Percentiles rank a stretch among this genome's conserved stretches.
phyloP scores from a whole-genome alignment of 106 monocot species.

The Narthecium ossifragum region DNA sequence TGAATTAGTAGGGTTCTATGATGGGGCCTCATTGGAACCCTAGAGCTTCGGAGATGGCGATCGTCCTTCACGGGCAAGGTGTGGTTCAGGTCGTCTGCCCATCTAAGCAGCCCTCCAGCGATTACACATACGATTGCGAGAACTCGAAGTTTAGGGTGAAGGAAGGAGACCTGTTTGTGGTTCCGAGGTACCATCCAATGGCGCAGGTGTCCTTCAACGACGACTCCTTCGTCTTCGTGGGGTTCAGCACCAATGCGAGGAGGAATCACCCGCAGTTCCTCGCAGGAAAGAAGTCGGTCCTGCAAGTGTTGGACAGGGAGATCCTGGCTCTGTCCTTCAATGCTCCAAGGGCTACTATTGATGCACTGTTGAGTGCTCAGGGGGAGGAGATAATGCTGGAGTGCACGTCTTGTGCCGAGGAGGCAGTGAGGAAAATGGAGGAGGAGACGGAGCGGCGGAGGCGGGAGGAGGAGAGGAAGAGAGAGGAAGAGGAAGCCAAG shows the following conservation, averaged over 20 bases:
- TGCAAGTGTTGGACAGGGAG: slow-evolving; percentile 28
- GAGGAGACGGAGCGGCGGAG: neutral
- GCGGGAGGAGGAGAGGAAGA: slow-evolving; percentile 1
- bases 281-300: slow-evolving; percentile 46
- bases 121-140: slow-evolving; percentile 1
- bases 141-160: slow-evolving; percentile 36
- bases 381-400: slow-evolving; percentile 34
- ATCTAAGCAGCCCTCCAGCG: slow-evolving; percentile 5
- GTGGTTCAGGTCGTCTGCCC: slow-evolving; percentile 66
- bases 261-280: slow-evolving; percentile 64
- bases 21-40: slow-evolving; percentile 95
- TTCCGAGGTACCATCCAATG: slow-evolving; percentile 75
- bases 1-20: slow-evolving; percentile 59
- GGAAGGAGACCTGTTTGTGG: slow-evolving; percentile 70
- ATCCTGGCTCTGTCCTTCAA: slow-evolving; percentile 39
- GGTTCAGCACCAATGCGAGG: slow-evolving; percentile 36
- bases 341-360: slow-evolving; percentile 22
- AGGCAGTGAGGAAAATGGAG: slow-evolving; percentile 19
- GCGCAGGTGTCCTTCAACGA: slow-evolving; percentile 72
- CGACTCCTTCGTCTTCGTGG: slow-evolving; percentile 57
- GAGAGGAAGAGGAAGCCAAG: neutral
- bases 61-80: slow-evolving; percentile 53
- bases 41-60: slow-evolving; percentile 58
- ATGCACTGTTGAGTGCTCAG: slow-evolving; percentile 27
- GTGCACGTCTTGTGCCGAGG: slow-evolving; percentile 61